Percentiles rank a stretch among this genome's conserved stretches.
Evolutionary conservation across 768 basidiomycete genomes (phyloP).

Genomic region (Amylocystis lapponica): DNA sequence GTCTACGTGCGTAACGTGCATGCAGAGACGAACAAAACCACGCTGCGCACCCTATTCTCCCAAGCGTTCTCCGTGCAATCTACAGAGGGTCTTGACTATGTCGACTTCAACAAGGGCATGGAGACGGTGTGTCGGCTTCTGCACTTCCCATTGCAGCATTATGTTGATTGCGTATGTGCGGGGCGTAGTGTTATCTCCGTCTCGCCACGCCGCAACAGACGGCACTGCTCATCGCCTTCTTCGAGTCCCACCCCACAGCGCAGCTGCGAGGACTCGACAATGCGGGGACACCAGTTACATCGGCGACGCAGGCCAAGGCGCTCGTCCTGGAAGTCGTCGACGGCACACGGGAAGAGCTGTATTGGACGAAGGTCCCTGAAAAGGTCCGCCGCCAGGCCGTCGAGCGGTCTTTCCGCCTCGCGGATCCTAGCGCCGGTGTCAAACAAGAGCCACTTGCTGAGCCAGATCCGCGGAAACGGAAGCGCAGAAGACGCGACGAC

Average conservation of each 20-base stretch:
- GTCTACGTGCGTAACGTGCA: constrained; percentile 69
- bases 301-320: constrained; percentile 13
- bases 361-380: constrained; percentile 78
- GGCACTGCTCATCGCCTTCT: constrained; percentile 37
- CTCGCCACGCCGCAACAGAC: constrained; percentile 49
- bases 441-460: neutral
- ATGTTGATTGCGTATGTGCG: neutral
- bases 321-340: constrained; percentile 51
- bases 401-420: neutral
- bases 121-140: constrained; percentile 46
- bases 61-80: constrained; percentile 30
- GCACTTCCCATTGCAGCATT: neutral
- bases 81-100: constrained; percentile 55
- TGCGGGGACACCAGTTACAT: constrained; percentile 26
- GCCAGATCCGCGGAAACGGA: constrained; percentile 2
- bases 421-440: neutral
- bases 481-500: constrained; percentile 1
- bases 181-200: constrained; percentile 64
- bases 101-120: constrained; percentile 76
- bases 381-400: constrained; percentile 63
- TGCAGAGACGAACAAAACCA: constrained; percentile 76
- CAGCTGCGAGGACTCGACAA: constrained; percentile 56
- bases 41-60: constrained; percentile 54
- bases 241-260: constrained; percentile 27
- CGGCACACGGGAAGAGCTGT: constrained; percentile 62